Evolutionary conservation across 306 rosid species (phyloP), one percentile per base, ranked within the genome.

Genomic region (Dicorynia guianensis): DNA sequence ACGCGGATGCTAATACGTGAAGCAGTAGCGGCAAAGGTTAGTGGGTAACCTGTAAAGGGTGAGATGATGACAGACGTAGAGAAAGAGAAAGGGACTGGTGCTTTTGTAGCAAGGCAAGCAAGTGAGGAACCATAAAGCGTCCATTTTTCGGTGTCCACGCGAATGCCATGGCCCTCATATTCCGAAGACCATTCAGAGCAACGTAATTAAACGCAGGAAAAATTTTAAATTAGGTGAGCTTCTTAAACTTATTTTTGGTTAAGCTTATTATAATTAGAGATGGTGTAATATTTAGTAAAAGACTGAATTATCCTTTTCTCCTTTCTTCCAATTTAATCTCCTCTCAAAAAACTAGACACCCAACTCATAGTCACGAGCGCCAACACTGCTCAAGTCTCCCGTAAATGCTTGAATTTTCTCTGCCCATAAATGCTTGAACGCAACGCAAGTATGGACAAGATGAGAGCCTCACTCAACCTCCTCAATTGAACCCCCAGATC

Each of bases 91-190:
- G 2, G 36, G 35, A 43, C 14, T 2, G 54, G 44, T 74, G 81
- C 81, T 77, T 78, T 64, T 38, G 63, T 54, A 67, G 75, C 80
- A 75, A 76, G 75, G 43, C 62, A 74, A 69, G 70, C 60, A 74
- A 69, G 70, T 53, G 7, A 19, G 59, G 15, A 83, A 83, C 66
- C 66, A 60, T 79, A 69, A 72, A 77, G 25, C 53, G 63, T 38
- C 80, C 75, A 72, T 59, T 39, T 66, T 50, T 60, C 5, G 59
- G 47, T 73, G 81, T 69, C 48, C 74, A n/a, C 57, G 6, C 19
- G 14, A 15, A 49, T 17, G 49, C 5, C 33, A n/a, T 18, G 60
- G 33, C 59, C 61, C 43, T 48, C 36, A 15, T 38, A 39, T 10
- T 35, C 52, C 75, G 75, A 64, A 73, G 48, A 71, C 77, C 48